Conservation (phyloP, 2,329 filamentous ascomycete genomes). For the Chaetomiaceae sp. region DNA sequence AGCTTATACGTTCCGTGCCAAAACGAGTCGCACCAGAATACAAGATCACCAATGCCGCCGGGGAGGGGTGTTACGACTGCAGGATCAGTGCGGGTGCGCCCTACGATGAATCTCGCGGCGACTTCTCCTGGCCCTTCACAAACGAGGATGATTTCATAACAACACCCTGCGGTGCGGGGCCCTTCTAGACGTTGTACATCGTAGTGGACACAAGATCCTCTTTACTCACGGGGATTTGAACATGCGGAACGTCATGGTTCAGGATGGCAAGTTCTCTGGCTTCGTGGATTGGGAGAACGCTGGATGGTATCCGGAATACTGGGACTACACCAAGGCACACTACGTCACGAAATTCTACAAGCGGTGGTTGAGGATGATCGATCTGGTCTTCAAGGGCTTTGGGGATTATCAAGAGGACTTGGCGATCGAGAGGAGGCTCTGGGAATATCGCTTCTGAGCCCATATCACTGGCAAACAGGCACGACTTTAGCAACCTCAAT, state of each 20-base stretch:
- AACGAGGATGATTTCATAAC: slow-evolving; percentile 1
- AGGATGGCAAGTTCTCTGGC: background rate
- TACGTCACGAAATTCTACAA: background rate
- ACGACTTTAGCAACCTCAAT: too few relatives aligned
- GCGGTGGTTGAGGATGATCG: background rate
- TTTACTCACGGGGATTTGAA: slow-evolving; percentile 6
- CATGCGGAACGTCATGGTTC: background rate
- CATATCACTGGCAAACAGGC: too few relatives aligned
- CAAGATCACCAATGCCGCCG: background rate
- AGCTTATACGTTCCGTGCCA: background rate
- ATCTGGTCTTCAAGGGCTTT: background rate
- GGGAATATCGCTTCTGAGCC: background rate
- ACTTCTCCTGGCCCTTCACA: background rate
- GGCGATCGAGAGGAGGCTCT: background rate
- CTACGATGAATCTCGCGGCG: background rate
- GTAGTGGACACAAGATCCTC: background rate
- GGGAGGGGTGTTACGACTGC: background rate
- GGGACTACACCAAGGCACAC: background rate
- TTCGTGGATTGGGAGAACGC: background rate
- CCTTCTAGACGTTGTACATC: background rate
- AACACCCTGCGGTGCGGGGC: background rate
- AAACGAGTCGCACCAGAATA: background rate
- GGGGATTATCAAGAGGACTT: background rate
- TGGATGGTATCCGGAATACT: background rate
- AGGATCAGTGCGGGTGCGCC: background rate